Evolutionary conservation across 208 protist genomes (phyloP), one percentile per base, ranked within the genome.

Genomic region (Trypanosoma mega): DNA sequence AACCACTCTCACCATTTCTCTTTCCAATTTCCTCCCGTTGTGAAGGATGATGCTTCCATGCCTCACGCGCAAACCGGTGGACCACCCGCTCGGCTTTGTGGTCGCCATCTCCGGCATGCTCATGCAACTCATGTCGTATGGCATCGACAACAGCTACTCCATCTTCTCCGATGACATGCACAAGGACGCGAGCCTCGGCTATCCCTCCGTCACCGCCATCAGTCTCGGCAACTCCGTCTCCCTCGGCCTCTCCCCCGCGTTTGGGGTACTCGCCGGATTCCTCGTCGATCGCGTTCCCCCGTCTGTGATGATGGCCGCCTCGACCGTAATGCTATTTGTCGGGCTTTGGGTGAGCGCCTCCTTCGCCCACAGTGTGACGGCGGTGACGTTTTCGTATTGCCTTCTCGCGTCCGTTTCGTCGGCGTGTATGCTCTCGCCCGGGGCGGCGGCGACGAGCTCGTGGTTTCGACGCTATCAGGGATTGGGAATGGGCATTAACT

Each of bases 81-180:
- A 93, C 50, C 82, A 93, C 71, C 80, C 72, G 55, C 61, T 89
- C 51, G 87, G 87, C 33, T 93, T 80, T 61, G 30, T 80, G 7
- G 83, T 93, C n/a, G 87, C 87, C 44, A 48, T 90, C 21, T 87
- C 79, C 11, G 87, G 78, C 29, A 67, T 82, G 18, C 60, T 93
- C 29, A 90, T 90, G 81, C 83, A 93, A 59, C 79, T 93, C 67
- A 88, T 87, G 80, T 82, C 58, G 49, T 93, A 90, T 64, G 87
- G 87, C 52, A 90, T 89, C 58, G 78, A 85, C 59, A 91, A 93
- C 87, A 86, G 83, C 43, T 89, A 85, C 54, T 84, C 77, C 43
- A 88, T 85, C 31, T 93, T 93, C 63, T 78, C 70, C 11, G 41
- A 65, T 14, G 74, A 74, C 51, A 93, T 93, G 80, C 71, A 91